Evolutionary conservation across 495 filamentous ascomycete species (phyloP), one percentile per base, ranked within the genome.

Genomic region (Thozetella sp.): DNA sequence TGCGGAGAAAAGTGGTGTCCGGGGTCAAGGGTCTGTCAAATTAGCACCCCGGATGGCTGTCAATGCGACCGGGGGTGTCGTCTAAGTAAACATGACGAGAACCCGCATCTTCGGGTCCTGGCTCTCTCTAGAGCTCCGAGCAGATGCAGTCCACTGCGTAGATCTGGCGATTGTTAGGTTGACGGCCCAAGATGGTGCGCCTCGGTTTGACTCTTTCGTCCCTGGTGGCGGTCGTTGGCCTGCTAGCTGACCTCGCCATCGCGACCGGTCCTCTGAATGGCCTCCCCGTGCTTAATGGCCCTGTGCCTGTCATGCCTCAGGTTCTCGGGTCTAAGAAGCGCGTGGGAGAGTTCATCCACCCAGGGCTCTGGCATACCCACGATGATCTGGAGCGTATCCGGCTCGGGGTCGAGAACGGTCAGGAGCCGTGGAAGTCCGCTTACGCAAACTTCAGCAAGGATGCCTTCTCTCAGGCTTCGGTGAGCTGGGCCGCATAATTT

Each of bases 361-460:
- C 68, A 4, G 68, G 68, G 2, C 45, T 70, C 2, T 65, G 62
- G 58, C 67, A 70, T 53, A 67, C 62, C 6, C 64, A 69, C 30
- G 62, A 65, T 51, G 67, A 71, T 22, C 57, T 71, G 3, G 67
- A 69, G 57, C 57, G 67, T 27, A 67, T 69, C 40, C 54, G 68
- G 50, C 40, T 55, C 24, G 63, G 63, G 2, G 62, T 70, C 17
- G 51, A 20, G 23, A 54, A 48, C 3, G 54, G 48, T 17, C 48
- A 60, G 22, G 63, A 68, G 22, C 68, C 68, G 19, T 68, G 66
- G 60, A 59, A 62, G 34, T 59, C 58, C 11, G 59, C 61, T 11
- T 67, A 45, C 25, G 27, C 10, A n/a, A 64, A 62, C 12, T 67
- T 67, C 59, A 62, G 58, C 24, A 15, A 20, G 13, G 65, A 67